Conservation (phyloP, 257 asterid genomes). For the Petunia secreta region DNA sequence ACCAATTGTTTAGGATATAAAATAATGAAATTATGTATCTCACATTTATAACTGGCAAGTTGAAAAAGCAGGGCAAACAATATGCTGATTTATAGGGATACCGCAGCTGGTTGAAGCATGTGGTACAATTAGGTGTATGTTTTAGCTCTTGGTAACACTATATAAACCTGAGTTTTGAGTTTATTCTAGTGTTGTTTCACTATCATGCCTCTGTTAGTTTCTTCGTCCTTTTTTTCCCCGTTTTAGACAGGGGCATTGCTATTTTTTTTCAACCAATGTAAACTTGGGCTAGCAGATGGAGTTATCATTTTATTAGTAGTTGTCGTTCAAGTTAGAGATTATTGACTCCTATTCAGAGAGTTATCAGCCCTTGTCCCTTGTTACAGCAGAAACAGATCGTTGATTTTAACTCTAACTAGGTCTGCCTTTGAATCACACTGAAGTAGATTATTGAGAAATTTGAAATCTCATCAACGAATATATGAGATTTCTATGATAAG, state of each 20-base stretch:
- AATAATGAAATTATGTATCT: background rate
- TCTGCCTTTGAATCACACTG: background rate
- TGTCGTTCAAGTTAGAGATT: conserved; percentile 2
- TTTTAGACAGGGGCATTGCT: background rate
- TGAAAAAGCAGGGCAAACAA: background rate
- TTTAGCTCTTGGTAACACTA: background rate
- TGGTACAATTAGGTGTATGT: background rate
- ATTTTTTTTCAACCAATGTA: background rate
- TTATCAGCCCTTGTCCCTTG: background rate
- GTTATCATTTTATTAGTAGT: background rate
- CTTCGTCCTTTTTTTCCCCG: background rate
- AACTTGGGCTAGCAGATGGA: conserved; percentile 8
- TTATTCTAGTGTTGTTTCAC: background rate
- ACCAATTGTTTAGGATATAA: background rate
- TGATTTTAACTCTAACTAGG: conserved; percentile 16
- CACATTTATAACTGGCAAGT: background rate
- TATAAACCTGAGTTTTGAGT: background rate
- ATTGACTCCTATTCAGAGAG: background rate
- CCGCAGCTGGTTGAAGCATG: background rate
- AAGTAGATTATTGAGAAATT: background rate
- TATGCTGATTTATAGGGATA: conserved; percentile 10
- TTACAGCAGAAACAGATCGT: background rate
- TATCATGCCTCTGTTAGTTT: background rate
- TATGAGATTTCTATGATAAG: background rate
- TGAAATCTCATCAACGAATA: background rate